Evolutionary conservation across 73 alveolate genomes (phyloP).

Genomic region (Symbiodinium natans): DNA sequence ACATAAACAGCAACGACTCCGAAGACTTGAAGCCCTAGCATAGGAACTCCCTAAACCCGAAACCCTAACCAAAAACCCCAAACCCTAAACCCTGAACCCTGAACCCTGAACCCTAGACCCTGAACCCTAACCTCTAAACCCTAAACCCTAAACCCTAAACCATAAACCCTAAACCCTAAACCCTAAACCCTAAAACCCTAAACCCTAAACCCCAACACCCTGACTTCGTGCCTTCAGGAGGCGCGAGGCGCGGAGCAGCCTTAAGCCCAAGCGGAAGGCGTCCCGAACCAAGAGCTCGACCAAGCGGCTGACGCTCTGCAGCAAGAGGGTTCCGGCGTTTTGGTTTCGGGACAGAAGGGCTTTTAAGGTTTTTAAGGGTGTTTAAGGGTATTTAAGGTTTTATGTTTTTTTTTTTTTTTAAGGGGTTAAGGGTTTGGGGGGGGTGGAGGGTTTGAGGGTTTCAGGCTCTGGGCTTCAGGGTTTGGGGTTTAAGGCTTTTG

Average conservation of each 20-base stretch:
- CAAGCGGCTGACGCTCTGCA: constrained; percentile 34
- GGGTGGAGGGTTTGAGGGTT: not conserved
- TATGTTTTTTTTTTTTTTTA: no score
- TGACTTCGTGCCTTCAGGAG: not conserved
- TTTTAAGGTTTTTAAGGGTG: not conserved
- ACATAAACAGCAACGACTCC: no score
- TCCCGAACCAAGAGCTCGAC: not conserved
- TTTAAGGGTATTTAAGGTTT: no score
- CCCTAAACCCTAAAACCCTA: not conserved
- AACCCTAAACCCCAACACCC: not conserved
- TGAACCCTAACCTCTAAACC: not conserved
- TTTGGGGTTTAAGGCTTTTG: not conserved
- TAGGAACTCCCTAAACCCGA: not conserved
- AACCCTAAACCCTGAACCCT: not conserved
- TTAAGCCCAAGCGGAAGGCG: constrained; percentile 44
- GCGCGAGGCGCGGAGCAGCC: not conserved
- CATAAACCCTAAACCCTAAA: not conserved
- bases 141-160: not conserved
- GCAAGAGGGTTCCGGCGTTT: not conserved
- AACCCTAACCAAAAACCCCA: not conserved
- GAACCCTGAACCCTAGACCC: not conserved
- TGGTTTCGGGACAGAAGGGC: not conserved
- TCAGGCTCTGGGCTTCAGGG: not conserved
- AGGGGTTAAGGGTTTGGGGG: not conserved
- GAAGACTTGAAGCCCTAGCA: no score